Base-by-base conservation (phyloP, 352 stramenopile genomes). In the Globisporangium abappressorium region DNA sequence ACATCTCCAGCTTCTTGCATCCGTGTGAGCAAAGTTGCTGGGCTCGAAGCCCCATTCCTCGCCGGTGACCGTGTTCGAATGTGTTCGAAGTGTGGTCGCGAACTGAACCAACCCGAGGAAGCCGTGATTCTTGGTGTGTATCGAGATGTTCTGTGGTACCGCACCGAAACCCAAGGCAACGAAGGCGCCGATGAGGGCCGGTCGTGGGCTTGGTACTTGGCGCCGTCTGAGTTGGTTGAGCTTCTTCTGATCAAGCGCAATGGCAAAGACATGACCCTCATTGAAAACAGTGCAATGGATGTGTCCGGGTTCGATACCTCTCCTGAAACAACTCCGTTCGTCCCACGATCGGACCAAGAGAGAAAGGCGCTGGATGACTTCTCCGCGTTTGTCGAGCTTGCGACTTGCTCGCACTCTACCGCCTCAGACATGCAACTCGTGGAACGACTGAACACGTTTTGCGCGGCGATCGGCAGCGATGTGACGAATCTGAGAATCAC, bases 81-180 rank as follows among this genome's bases (percentile, higher is more conserved):
- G 46, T 96, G 91, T 59, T 91, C 93, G 0, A 98, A 97, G 70
- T 94, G 92, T 47, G 97, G 97, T 18, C 88, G 97, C 49, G 90
- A 98, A 75, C 79, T 99, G 49, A 98, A 99, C 64, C 83, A 98
- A 26, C 91, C 95, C 9, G 97, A 99, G 78, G 95, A 99, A 86
- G 97, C 97, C 34, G 79, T 98, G 47, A 85, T 99, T 62, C 76
- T 99, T 24, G 97, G 89, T 66, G 84, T 94, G 5, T 98, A 98
- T 69, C 87, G 97, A 64, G 88, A 87, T 1, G 88, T 88, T 41
- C 70, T 99, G 18, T 99, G 95, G 86, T 99, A 99, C 56, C 82
- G 87, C 22, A 95, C 98, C 12, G 92, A 98, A 69, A 98, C 93
- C 11, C 97, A 99, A 76, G 97, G 97, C 63, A 98, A 96, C 60